Base-by-base conservation (phyloP, 208 protist genomes). In the Phytomonas sp. region DNA sequence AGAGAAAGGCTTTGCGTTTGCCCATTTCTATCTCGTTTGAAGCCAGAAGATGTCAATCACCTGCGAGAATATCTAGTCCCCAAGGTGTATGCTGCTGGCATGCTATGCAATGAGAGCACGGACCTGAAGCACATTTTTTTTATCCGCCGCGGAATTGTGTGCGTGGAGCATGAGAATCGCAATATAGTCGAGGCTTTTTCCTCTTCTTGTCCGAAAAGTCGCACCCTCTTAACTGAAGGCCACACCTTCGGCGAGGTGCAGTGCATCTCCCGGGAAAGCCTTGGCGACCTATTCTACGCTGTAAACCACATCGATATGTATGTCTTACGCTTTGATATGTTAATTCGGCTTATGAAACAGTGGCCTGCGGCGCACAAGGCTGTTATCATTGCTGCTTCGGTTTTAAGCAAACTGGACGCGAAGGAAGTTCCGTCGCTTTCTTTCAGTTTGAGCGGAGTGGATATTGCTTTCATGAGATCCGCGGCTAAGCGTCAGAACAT, bases 301-400 rank as follows among this genome's bases (percentile, higher is more conserved):
- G 37, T 94, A 56, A 88, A 72, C 17, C 82, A 94, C 79, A 82
- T 90, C 23, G 88, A 94, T 71, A 75, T 83, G 63, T 94, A 92
- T 67, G 43, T 89, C 26, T 81, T 94, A 5, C 85, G 85, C 23
- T 94, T 91, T 63, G 82, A 77, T 40, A 82, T 84, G 28, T 72
- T 94, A 30, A 84, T 89, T 32, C 83, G 86, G 71, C 78, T 94
- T 61, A 94, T 94, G 88, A 88, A 94, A 70, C 80, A 83, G 71
- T 68, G 82, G 64, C 81, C 77, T 0, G 82, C 88, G 67, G 80
- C 80, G 66, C 88, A 88, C 53, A 75, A 61, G 26, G 32, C 46
- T 6, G 71, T 94, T 13, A 17, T 51, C 20, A 17, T 17, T 1
- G 40, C 40, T 6, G 13, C 40, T 23, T 51, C 40, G 4, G 13